Evolutionary conservation across 108 stramenopile species (phyloP).

Genomic region (Hondaea fermentalgiana): DNA sequence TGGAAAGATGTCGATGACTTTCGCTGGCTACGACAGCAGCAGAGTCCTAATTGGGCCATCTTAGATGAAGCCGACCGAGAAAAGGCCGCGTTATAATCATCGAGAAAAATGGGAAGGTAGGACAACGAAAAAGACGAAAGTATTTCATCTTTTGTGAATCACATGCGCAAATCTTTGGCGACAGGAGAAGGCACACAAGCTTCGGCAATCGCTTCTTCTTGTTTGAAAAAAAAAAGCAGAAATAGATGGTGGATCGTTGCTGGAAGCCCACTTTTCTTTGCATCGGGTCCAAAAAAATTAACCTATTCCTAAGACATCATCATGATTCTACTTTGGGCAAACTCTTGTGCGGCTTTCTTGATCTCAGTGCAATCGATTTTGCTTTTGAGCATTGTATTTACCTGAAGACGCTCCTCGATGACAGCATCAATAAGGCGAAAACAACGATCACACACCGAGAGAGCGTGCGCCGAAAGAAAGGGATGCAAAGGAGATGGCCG

Average conservation of each 20-base stretch:
- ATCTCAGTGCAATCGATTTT: neutral
- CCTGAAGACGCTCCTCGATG: neutral
- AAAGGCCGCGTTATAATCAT: neutral
- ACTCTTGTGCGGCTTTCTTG: neutral
- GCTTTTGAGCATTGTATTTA: neutral
- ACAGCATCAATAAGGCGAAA: neutral
- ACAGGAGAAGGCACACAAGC: no score
- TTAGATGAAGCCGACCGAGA: constrained; percentile 31
- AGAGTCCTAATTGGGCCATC: constrained; percentile 37
- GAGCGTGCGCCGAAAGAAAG: neutral
- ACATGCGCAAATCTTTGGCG: neutral
- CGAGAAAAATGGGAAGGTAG: no score
- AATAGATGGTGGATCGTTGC: no score
- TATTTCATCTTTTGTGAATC: neutral
- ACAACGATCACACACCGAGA: neutral
- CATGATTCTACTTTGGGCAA: no score
- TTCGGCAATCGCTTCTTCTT: no score
- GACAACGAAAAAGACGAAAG: no score
- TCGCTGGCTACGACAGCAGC: constrained; percentile 39
- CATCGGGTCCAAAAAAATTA: no score
- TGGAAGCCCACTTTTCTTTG: no score
- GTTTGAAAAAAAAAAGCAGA: no score
- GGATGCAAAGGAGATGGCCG: neutral
- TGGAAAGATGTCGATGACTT: constrained; percentile 44
- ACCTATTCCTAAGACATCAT: no score